phyloP scores from a whole-genome alignment of 2,329 filamentous ascomycete genomes.

The Setomelanomma holmii region DNA sequence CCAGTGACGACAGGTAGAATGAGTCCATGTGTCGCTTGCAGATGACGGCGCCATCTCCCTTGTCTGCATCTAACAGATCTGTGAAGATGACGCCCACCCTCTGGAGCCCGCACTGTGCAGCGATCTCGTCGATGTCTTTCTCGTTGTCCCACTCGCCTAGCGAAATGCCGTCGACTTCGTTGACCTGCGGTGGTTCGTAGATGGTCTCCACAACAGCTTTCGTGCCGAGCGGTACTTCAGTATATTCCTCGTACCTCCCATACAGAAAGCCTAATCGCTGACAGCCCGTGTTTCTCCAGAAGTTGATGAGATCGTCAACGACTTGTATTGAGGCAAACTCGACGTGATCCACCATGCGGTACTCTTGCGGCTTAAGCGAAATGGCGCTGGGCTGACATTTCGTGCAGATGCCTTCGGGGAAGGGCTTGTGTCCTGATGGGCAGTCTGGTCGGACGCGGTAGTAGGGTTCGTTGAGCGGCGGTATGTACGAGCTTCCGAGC shows the following conservation, averaged over 20 bases:
- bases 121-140: conserved; percentile 79
- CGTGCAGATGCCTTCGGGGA: conserved; percentile 96
- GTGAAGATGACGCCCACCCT: conserved; percentile 94
- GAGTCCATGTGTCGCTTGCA: conserved; percentile 97
- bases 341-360: conserved; percentile 97
- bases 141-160: conserved; percentile 86
- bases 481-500: conserved; percentile 92
- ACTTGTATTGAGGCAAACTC: conserved; percentile 88
- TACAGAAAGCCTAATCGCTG: conserved; percentile 92
- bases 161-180: conserved; percentile 88
- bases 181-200: conserved; percentile 91
- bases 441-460: conserved; percentile 89
- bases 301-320: conserved; percentile 88
- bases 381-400: conserved; percentile 99
- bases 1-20: conserved; percentile 90
- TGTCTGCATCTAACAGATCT: conserved; percentile 83
- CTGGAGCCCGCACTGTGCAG: conserved; percentile 82
- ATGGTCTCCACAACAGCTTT: conserved; percentile 97
- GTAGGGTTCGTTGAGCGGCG: conserved; percentile 89
- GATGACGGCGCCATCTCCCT: conserved; percentile 82
- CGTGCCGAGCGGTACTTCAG: conserved; percentile 88
- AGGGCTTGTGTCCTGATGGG: conserved; percentile 89
- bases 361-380: conserved; percentile 89
- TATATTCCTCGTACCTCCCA: conserved; percentile 87
- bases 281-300: conserved; percentile 84